Percentiles rank a stretch among this genome's conserved stretches.
These are phyloP conservation scores for Ilyonectria destructans DNA, from an alignment of 2,329 filamentous ascomycete genomes.

Conservation along the genomic window DNA sequence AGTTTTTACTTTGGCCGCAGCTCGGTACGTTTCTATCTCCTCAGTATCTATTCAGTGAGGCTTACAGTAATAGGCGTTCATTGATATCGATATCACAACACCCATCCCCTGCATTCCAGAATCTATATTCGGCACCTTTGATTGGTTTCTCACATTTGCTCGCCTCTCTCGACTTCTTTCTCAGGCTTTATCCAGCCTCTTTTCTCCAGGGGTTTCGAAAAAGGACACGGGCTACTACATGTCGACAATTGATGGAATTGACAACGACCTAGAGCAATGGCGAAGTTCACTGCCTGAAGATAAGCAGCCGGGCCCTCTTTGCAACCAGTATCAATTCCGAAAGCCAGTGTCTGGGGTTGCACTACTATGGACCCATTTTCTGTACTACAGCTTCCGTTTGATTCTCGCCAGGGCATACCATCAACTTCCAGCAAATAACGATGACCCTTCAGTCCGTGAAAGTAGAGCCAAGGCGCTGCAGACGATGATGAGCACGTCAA, in stretches of 20 bases:
- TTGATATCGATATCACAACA: constrained; percentile 36
- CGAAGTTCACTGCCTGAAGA: constrained; percentile 31
- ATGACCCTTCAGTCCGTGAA: background rate
- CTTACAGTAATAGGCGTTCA: constrained; percentile 27
- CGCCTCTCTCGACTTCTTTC: constrained; percentile 38
- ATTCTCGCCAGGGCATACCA: constrained; percentile 35
- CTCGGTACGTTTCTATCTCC: constrained; percentile 29
- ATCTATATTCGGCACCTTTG: constrained; percentile 38
- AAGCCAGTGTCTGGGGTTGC: constrained; percentile 28
- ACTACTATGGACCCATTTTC: constrained; percentile 38
- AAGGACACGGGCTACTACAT: constrained; percentile 29
- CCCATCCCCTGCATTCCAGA: constrained; percentile 40
- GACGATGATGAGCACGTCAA: constrained; percentile 32
- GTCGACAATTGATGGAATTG: constrained; percentile 26
- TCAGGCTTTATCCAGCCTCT: constrained; percentile 32
- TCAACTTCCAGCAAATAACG: constrained; percentile 20
- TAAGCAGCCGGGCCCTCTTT: constrained; percentile 3
- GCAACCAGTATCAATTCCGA: constrained; percentile 16
- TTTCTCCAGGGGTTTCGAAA: constrained; percentile 36
- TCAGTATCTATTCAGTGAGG: no score
- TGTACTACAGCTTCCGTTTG: constrained; percentile 41
- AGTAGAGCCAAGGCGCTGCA: constrained; percentile 17
- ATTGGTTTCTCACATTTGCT: constrained; percentile 33
- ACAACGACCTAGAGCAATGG: constrained; percentile 41
- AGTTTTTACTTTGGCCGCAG: constrained; percentile 44